These are phyloP conservation scores for Volvariella volvacea DNA, from an alignment of 1,284 basidiomycete genomes.

Conservation along the genomic window DNA sequence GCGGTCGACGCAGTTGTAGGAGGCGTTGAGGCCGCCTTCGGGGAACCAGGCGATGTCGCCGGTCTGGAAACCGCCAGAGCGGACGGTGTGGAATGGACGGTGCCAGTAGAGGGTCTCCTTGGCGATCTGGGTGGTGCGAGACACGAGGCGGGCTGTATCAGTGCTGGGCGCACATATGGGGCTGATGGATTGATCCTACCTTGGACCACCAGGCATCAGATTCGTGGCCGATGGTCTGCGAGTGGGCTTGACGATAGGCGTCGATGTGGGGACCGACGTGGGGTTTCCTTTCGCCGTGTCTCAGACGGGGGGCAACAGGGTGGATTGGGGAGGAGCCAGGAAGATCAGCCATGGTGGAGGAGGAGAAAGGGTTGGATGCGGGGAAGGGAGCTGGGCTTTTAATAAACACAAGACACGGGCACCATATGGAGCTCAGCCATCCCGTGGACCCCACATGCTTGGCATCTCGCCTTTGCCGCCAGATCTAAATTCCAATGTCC, in stretches of 20 bases:
- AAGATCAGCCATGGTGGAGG: slow-evolving; percentile 16
- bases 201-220: slow-evolving; percentile 86
- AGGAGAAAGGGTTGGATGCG: background rate
- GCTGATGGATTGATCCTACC: slow-evolving; percentile 36
- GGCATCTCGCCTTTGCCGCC: too few species aligned
- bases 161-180: slow-evolving; percentile 6
- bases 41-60: slow-evolving; percentile 97
- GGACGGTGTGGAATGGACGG: slow-evolving; percentile 85
- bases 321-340: slow-evolving; percentile 27
- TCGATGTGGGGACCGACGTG: slow-evolving; percentile 73
- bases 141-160: background rate
- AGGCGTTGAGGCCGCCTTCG: slow-evolving; percentile 82
- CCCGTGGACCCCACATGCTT: too few species aligned
- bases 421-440: too few species aligned
- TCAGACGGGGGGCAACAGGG: slow-evolving; percentile 66
- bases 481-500: too few species aligned
- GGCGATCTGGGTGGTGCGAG: slow-evolving; percentile 54
- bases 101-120: slow-evolving; percentile 85
- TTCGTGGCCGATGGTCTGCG: slow-evolving; percentile 65
- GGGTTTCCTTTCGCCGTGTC: slow-evolving; percentile 52
- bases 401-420: too few species aligned
- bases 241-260: slow-evolving; percentile 66
- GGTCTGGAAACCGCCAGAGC: slow-evolving; percentile 76
- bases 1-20: slow-evolving; percentile 98
- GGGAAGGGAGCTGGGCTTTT: too few species aligned